phyloP scores from a whole-genome alignment of 2,329 filamentous ascomycete species.

The Sporothrix brasiliensis region DNA sequence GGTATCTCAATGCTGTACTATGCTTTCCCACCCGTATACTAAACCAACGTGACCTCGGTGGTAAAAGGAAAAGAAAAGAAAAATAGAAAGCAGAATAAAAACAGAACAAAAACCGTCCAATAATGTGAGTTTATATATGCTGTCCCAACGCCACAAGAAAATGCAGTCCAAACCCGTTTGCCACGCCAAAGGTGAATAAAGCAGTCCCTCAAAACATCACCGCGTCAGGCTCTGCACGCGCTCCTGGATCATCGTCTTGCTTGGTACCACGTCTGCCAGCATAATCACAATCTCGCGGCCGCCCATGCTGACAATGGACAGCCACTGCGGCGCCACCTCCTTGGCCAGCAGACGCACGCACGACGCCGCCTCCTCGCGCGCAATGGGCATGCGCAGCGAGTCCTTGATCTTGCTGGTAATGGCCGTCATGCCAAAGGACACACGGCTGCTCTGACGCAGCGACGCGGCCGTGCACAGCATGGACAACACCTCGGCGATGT shows the following conservation, averaged over 20 bases:
- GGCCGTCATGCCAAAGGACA: constrained; percentile 67
- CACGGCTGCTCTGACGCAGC: constrained; percentile 55
- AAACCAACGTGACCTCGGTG: neutral
- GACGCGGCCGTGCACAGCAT: constrained; percentile 62
- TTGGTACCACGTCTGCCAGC: constrained; percentile 47
- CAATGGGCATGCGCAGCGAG: constrained; percentile 62
- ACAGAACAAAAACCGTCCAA: constrained; percentile 3
- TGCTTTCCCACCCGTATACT: constrained; percentile 5
- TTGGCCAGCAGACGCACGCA: constrained; percentile 57
- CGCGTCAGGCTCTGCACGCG: constrained; percentile 37
- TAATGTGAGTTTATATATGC: constrained; percentile 20
- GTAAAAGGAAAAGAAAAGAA: constrained; percentile 7
- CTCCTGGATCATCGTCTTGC: constrained; percentile 44
- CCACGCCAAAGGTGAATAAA: neutral
- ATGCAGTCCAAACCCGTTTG: neutral
- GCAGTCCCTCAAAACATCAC: neutral
- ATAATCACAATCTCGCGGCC: constrained; percentile 62
- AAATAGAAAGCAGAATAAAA: neutral
- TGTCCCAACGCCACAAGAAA: constrained; percentile 5
- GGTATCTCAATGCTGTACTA: constrained; percentile 28
- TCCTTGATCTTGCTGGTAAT: constrained; percentile 68
- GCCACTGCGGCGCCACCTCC: constrained; percentile 61
- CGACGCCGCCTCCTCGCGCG: constrained; percentile 54
- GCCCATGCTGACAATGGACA: constrained; percentile 55
- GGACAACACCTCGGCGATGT: constrained; percentile 68